phyloP scores from a whole-genome alignment of 257 asterid species.

The Solanum chiquidenum region DNA sequence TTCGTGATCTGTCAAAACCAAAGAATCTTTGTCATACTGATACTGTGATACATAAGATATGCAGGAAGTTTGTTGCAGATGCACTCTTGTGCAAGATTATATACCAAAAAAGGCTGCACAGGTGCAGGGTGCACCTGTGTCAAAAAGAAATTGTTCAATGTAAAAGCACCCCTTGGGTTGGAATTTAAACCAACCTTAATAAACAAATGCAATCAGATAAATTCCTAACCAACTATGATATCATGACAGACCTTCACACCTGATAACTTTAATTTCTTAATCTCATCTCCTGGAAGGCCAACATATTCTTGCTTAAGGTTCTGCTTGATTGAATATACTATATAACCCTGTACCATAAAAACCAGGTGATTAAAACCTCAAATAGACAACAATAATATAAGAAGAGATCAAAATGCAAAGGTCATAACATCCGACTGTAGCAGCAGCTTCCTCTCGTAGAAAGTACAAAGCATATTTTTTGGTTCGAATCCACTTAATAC shows the following conservation, averaged over 20 bases:
- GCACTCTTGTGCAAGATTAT: neutral
- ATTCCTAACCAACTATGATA: neutral
- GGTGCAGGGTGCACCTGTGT: neutral
- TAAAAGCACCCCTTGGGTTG: neutral
- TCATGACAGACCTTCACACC: slow-evolving; percentile 65
- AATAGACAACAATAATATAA: neutral
- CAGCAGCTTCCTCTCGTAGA: neutral
- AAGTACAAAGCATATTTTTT: neutral
- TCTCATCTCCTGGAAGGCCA: slow-evolving; percentile 59
- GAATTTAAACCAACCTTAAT: neutral
- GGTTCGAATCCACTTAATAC: neutral
- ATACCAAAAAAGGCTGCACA: neutral
- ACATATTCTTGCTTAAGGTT: slow-evolving; percentile 73
- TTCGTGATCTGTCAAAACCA: slow-evolving; percentile 51
- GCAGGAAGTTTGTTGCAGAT: neutral
- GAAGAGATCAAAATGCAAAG: neutral
- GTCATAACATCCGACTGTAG: neutral
- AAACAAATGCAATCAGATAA: neutral
- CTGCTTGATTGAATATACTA: slow-evolving; percentile 66
- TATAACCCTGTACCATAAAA: slow-evolving; percentile 50
- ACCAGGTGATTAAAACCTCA: neutral
- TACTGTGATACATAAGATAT: slow-evolving; percentile 16
- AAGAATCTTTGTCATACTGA: neutral
- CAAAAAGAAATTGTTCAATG: neutral
- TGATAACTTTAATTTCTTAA: slow-evolving; percentile 61